Base-by-base conservation (phyloP, 2,329 filamentous ascomycete species). In the Claviceps arundinis region DNA sequence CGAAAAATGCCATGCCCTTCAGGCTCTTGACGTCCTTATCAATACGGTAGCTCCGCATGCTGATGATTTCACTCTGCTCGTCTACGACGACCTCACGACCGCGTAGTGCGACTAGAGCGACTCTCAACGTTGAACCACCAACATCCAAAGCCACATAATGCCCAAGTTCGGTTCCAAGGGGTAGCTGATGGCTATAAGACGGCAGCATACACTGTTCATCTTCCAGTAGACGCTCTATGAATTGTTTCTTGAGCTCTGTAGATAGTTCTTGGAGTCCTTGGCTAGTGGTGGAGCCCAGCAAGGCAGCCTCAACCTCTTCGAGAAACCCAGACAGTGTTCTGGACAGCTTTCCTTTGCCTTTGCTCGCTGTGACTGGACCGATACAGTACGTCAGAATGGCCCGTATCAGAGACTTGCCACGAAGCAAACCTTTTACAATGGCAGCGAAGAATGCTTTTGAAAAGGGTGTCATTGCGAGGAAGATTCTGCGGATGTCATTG, bases 101-200 rank as follows among this genome's bases (percentile, higher is more conserved):
- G 50, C 68, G 68, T 52, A 85, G 69, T 56, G 82, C 74, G 46
- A 85, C 78, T 57, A 85, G 61, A 5, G 80, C 82, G 34, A 86
- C 78, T 50, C 82, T 73, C 55, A 85, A 68, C 11, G 81, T 86
- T 40, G 82, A 85, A 2, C 82, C 82, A 40, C 82, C 82, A n/a
- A 86, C 78, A 62, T 86, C 82, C 40, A 84, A 69, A 22, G 81
- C 78, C 50, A 85, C 68, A 61, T 75, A 84, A 50, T 73, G 74
- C 26, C 82, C 82, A 44, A 61, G 64, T 60, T 85, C 82, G 47
- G 69, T 62, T 50, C 82, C 82, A n/a, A 67, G 73, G 1, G 82
- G 82, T 5, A 85, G 69, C 57, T 78, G 75, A 58, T 82, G 76
- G 68, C 77, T 84, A 68, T 81, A 84, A 13, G 80, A 83, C 2